Base-by-base conservation (phyloP, 2,329 filamentous ascomycete genomes). In the Ophiostoma perfectum region DNA sequence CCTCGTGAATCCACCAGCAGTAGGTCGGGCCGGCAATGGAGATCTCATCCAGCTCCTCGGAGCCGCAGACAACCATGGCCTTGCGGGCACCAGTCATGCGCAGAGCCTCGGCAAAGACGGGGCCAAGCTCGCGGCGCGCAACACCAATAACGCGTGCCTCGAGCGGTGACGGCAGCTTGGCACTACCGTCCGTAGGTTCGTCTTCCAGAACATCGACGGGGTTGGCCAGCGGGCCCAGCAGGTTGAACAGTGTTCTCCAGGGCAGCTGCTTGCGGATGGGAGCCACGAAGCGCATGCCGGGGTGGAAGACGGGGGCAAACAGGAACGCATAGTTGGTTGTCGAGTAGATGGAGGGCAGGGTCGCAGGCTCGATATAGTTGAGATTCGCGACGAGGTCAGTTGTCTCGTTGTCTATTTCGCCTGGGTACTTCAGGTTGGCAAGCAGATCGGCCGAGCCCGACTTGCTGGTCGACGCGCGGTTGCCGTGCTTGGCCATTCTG, bases 191-290 rank as follows among this genome's bases (percentile, higher is more conserved):
- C 27, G 44, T 27, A 3, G 42, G 36, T 44, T 36, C 27, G 3
- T 64, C 67, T 47, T 67, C 69, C 12, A 69, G 78, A 73, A 88
- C 87, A 75, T 97, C 91, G 18, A 96, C 86, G 0, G 95, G 95
- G 78, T 98, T 98, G 63, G 93, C 90, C 41, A 99, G 83, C 0
- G 95, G 95, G 0, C 95, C 95, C 65, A 99, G 85, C 16, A 99
- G 86, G 79, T 99, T 99, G 87, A 99, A 99, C 73, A 99, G 94
- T 1, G 95, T 99, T 74, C 95, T 88, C 84, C 95, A 94, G 69
- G 94, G 94, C 36, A 99, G 86, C 77, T 96, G 90, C 75, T 88
- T 91, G 71, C 95, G 90, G 72, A 97, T 89, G 1, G 90, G 87
- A 4, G 93, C 92, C 52, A 95, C 93, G 77, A 93, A 89, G 77